Conservation (phyloP, 371 early-diverging fungal species). For the Mucor plumbeus region DNA sequence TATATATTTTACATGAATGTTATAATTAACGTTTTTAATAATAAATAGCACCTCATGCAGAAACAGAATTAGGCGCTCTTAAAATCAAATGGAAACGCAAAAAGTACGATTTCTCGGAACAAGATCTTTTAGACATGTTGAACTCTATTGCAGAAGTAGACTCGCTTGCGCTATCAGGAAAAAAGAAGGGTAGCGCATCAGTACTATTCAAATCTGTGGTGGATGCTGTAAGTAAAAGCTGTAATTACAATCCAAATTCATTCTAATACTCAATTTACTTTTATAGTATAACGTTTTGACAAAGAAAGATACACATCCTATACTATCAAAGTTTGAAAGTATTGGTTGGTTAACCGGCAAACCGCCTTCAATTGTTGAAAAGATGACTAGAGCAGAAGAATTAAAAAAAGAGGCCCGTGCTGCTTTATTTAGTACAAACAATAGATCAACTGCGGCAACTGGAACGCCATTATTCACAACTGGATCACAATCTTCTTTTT, state of each 20-base stretch:
- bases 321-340: conserved; percentile 40
- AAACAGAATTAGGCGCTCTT: conserved; percentile 47
- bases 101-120: conserved; percentile 39
- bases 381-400: conserved; percentile 36
- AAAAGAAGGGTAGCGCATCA: conserved; percentile 48
- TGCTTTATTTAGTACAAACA: conserved; percentile 20
- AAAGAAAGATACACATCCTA: conserved; percentile 42
- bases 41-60: conserved; percentile 29
- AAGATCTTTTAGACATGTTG: conserved; percentile 32
- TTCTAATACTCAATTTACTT: background rate
- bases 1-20: background rate
- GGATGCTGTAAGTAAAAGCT: conserved; percentile 46
- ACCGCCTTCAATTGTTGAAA: conserved; percentile 51
- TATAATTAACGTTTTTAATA: background rate
- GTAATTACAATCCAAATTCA: background rate
- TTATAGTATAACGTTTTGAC: conserved; percentile 48
- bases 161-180: conserved; percentile 41
- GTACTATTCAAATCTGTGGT: conserved; percentile 51
- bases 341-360: conserved; percentile 51
- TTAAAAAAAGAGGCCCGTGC: conserved; percentile 38
- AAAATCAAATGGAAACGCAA: conserved; percentile 56
- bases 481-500: conserved; percentile 32
- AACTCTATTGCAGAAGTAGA: conserved; percentile 40
- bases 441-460: conserved; percentile 24
- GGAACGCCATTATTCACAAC: conserved; percentile 42